These are phyloP conservation scores for Inga laurina DNA, from an alignment of 306 rosid species.

Conservation along the genomic window DNA sequence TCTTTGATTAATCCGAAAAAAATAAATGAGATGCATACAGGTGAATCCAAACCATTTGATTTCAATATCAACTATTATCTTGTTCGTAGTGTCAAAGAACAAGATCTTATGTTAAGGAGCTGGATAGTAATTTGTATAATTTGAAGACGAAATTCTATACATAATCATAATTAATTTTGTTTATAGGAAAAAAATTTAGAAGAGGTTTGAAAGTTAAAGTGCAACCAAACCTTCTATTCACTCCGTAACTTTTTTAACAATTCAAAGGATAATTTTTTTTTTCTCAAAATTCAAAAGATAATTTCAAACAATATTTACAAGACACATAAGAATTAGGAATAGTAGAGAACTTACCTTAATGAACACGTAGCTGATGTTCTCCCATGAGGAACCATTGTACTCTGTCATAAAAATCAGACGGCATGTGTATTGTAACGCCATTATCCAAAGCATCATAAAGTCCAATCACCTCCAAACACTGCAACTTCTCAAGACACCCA, in stretches of 20 bases:
- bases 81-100: too few relatives aligned
- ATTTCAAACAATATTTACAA: not conserved
- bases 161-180: not conserved
- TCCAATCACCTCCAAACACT: too few relatives aligned
- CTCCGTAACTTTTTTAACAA: too few relatives aligned
- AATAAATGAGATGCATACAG: not conserved
- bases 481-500: slow-evolving; percentile 22
- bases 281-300: too few relatives aligned
- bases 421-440: not conserved
- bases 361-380: not conserved
- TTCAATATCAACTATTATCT: not conserved
- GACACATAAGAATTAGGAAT: not conserved
- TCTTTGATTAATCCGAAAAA: not conserved
- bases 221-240: too few relatives aligned
- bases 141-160: not conserved
- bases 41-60: not conserved
- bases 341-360: not conserved
- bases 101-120: too few relatives aligned
- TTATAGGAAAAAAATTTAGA: too few relatives aligned
- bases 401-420: not conserved
- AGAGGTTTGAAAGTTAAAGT: too few relatives aligned
- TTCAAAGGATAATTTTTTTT: too few relatives aligned
- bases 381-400: not conserved
- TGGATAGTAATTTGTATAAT: not conserved
- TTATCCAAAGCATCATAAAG: not conserved